Evolutionary conservation across 345 rosid species (phyloP).

Genomic region (Diplotaxis tenuifolia): DNA sequence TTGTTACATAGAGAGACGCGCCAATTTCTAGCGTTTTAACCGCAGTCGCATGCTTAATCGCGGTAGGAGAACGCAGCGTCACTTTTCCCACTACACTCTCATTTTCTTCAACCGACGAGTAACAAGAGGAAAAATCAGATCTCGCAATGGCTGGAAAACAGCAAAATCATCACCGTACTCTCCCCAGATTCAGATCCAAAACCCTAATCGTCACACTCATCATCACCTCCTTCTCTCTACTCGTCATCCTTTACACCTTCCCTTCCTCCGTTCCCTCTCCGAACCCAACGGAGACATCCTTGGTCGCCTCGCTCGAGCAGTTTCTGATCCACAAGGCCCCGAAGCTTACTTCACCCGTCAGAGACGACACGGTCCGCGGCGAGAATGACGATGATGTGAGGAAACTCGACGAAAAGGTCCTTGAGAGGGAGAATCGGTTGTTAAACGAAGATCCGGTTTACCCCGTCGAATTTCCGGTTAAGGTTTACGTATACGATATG

Average conservation of each 20-base stretch:
- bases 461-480: conserved; percentile 56
- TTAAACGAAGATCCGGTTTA: conserved; percentile 44
- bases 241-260: conserved; percentile 29
- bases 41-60: neutral
- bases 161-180: conserved; percentile 27
- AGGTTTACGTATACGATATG: conserved; percentile 91
- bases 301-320: conserved; percentile 62
- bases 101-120: neutral
- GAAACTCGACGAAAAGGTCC: conserved; percentile 47
- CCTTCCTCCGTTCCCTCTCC: conserved; percentile 27
- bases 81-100: neutral
- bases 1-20: too few relatives aligned
- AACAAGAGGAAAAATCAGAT: conserved; percentile 11
- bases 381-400: conserved; percentile 38
- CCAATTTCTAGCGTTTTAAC: conserved; percentile 19
- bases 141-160: conserved; percentile 45
- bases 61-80: neutral
- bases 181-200: conserved; percentile 40
- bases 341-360: conserved; percentile 15
- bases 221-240: conserved; percentile 35
- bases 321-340: conserved; percentile 45
- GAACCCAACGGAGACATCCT: conserved; percentile 46
- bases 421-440: conserved; percentile 47
- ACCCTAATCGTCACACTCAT: conserved; percentile 36
- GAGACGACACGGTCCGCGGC: conserved; percentile 44